Conservation (phyloP, 2,329 filamentous ascomycete species). For the Aureobasidium vineae region DNA sequence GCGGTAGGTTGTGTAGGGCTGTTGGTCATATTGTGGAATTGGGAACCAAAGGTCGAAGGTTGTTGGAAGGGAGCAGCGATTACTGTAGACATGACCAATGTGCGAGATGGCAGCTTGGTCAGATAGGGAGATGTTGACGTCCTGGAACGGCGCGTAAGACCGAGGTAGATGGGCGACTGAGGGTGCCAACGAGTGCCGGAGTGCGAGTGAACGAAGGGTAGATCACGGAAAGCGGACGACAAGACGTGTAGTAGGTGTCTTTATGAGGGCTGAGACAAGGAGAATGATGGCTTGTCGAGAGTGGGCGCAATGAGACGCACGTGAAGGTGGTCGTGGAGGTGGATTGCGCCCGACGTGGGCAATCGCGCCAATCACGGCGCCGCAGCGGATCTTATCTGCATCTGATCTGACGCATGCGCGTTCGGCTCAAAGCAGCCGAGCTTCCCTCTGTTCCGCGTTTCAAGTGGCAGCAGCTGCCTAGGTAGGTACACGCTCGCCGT, state of each 20-base stretch:
- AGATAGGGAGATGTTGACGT: slow-evolving; percentile 14
- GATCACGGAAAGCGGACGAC: neutral
- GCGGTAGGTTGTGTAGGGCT: slow-evolving; percentile 24
- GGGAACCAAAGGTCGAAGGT: neutral
- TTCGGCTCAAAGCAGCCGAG: neutral
- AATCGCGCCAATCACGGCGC: slow-evolving; percentile 16
- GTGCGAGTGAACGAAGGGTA: neutral
- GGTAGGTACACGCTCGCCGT: neutral
- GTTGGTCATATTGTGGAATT: slow-evolving; percentile 23
- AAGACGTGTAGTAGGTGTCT: slow-evolving; percentile 11
- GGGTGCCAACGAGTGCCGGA: neutral
- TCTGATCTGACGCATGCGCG: slow-evolving; percentile 7
- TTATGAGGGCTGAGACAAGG: neutral
- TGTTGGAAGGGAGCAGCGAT: slow-evolving; percentile 24
- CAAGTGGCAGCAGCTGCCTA: slow-evolving; percentile 16
- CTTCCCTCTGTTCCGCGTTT: slow-evolving; percentile 1
- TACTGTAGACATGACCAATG: slow-evolving; percentile 25
- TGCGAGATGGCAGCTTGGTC: neutral
- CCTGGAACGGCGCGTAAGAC: slow-evolving; percentile 1
- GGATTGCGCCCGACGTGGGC: slow-evolving; percentile 6
- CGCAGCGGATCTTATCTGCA: neutral
- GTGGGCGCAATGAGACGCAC: neutral
- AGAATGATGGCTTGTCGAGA: slow-evolving; percentile 1
- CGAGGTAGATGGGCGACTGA: neutral
- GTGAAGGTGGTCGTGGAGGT: slow-evolving; percentile 11